A percentile compares a stretch with the other conserved stretches of the same genome.
These are phyloP conservation scores for Furculomyces boomerangus DNA, from an alignment of 371 early-diverging fungal genomes.

Conservation along the genomic window DNA sequence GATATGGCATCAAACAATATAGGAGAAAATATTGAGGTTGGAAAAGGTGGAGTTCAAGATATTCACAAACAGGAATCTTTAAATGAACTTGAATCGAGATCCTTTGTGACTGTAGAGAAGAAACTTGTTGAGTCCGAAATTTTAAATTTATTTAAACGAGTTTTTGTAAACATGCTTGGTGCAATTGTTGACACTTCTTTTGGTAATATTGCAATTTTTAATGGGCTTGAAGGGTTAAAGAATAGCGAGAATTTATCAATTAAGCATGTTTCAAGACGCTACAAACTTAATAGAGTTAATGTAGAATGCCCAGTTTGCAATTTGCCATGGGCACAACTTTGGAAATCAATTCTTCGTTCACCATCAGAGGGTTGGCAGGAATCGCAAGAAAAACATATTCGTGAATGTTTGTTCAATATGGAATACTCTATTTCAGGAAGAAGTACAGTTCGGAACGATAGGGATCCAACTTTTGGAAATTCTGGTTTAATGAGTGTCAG, in stretches of 20 bases:
- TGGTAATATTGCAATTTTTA: too few species aligned
- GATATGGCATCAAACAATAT: too few species aligned
- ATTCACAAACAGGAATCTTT: too few species aligned
- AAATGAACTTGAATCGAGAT: too few species aligned
- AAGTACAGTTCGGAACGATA: background rate
- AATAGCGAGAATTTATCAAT: background rate
- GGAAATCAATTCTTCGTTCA: slow-evolving; percentile 4
- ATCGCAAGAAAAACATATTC: slow-evolving; percentile 62
- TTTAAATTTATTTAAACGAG: too few species aligned
- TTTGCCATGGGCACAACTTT: slow-evolving; percentile 13
- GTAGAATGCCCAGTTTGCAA: slow-evolving; percentile 69
- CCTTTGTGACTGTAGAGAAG: too few species aligned
- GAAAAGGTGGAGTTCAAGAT: too few species aligned
- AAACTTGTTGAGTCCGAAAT: too few species aligned
- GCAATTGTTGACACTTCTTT: too few species aligned
- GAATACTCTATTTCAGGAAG: background rate
- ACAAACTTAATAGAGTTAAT: slow-evolving; percentile 28
- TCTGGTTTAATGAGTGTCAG: background rate
- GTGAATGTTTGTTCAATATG: slow-evolving; percentile 41
- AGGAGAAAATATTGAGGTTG: too few species aligned
- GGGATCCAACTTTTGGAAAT: background rate
- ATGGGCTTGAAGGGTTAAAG: too few species aligned
- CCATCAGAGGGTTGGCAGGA: slow-evolving; percentile 27
- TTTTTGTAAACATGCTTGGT: too few species aligned
- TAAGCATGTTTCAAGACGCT: background rate